These are phyloP conservation scores for Brasilioporus rufonigricans DNA, from an alignment of 768 basidiomycete genomes.

Conservation along the genomic window DNA sequence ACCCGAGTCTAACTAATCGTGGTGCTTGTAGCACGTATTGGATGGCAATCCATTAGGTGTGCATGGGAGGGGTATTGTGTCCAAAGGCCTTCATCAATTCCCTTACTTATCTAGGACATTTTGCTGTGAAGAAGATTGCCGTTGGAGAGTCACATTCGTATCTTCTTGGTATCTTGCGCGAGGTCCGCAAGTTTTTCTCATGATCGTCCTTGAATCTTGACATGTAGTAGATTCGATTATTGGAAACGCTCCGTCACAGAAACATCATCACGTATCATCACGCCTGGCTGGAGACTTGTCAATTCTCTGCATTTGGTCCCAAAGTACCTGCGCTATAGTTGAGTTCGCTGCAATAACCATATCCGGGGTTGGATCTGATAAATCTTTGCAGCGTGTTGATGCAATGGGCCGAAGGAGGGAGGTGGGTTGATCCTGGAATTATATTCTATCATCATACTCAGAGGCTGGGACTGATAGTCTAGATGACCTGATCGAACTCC, in stretches of 20 bases:
- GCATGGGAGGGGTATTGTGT: constrained; percentile 2
- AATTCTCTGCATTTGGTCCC: constrained; percentile 88
- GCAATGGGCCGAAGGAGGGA: constrained; percentile 93
- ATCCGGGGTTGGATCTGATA: not conserved
- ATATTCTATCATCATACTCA: not conserved
- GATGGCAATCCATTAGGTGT: constrained; percentile 82
- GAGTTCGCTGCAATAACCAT: constrained; percentile 25
- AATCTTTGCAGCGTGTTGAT: constrained; percentile 62
- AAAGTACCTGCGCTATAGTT: constrained; percentile 86
- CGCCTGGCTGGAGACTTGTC: constrained; percentile 84
- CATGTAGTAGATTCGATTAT: constrained; percentile 61
- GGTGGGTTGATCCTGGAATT: constrained; percentile 31
- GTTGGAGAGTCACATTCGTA: constrained; percentile 89
- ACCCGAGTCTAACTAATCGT: constrained; percentile 2
- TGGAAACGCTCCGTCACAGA: constrained; percentile 84
- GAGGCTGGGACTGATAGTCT: constrained; percentile 40
- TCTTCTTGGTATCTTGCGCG: constrained; percentile 76
- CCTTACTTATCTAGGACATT: constrained; percentile 51
- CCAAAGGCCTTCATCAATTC: constrained; percentile 1
- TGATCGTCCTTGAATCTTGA: not conserved
- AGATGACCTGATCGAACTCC: constrained; percentile 82
- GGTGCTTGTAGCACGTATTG: constrained; percentile 62
- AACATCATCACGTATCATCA: constrained; percentile 97
- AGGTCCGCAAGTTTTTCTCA: constrained; percentile 40
- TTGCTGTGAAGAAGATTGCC: constrained; percentile 96